phyloP scores from a whole-genome alignment of 2,329 filamentous ascomycete genomes.

The Ophidiomyces ophidiicola region DNA sequence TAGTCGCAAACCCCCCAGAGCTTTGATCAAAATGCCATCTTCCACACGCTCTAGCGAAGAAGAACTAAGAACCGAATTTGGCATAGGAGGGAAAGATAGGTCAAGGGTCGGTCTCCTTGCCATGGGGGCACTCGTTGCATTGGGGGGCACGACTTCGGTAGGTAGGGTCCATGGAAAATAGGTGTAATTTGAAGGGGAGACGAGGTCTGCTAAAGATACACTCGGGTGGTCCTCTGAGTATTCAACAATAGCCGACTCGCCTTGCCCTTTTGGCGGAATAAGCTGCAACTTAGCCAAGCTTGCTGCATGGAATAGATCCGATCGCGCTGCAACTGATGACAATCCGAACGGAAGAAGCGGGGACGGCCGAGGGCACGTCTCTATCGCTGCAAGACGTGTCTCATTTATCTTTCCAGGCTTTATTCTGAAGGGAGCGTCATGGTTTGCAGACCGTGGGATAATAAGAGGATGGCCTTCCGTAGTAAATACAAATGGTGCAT shows the following conservation, averaged over 20 bases:
- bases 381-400: conserved; percentile 22
- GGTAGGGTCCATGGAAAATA: conserved; percentile 93
- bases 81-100: conserved; percentile 50
- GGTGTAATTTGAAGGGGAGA: conserved; percentile 61
- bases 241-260: conserved; percentile 45
- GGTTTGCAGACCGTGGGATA: conserved; percentile 44
- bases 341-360: conserved; percentile 52
- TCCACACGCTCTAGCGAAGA: conserved; percentile 45
- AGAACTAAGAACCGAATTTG: conserved; percentile 36
- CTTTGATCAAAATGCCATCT: conserved; percentile 49
- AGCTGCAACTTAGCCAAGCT: conserved; percentile 70
- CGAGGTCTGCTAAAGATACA: conserved; percentile 42
- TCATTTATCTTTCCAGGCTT: conserved; percentile 17
- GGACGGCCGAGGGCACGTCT: conserved; percentile 56
- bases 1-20: conserved; percentile 46
- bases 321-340: conserved; percentile 65
- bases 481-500: conserved; percentile 82
- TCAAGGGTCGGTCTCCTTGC: conserved; percentile 59
- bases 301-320: conserved; percentile 79
- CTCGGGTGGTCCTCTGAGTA: conserved; percentile 45
- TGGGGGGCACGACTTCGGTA: conserved; percentile 55
- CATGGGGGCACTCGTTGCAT: conserved; percentile 67
- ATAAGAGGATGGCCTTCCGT: conserved; percentile 92
- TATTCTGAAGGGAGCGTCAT: conserved; percentile 9
- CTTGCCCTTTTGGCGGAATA: conserved; percentile 48